These are phyloP conservation scores for Solanum raphanifolium DNA, from an alignment of 257 asterid species.

Conservation along the genomic window DNA sequence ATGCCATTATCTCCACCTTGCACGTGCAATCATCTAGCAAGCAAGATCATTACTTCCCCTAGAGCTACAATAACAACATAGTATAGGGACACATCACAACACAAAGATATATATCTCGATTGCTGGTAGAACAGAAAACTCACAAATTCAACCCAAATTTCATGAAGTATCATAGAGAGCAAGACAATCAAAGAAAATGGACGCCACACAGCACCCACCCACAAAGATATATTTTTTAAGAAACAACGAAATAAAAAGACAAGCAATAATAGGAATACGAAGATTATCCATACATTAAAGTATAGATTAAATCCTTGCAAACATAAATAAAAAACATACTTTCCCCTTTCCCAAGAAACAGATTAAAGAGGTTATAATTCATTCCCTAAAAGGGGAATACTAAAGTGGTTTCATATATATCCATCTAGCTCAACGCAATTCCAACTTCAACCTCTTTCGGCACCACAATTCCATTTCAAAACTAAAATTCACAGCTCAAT, in stretches of 20 bases:
- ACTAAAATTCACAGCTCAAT: not conserved
- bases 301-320: not conserved
- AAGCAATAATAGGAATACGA: not conserved
- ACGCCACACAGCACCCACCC: not conserved
- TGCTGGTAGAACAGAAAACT: not conserved
- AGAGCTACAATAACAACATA: not conserved
- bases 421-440: not conserved
- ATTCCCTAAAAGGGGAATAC: not conserved
- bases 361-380: not conserved
- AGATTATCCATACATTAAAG: not conserved
- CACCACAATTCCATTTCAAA: not conserved
- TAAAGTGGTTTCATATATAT: not conserved
- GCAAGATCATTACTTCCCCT: conserved; percentile 11
- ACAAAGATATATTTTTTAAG: not conserved
- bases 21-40: conserved; percentile 15
- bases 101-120: not conserved
- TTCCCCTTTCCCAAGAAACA: not conserved
- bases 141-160: not conserved
- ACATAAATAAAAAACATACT: not conserved
- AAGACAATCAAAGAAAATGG: not conserved
- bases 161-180: not conserved
- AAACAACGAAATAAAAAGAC: not conserved
- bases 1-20: conserved; percentile 41
- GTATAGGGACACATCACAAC: conserved; percentile 8
- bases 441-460: not conserved